Percentiles rank a stretch among this genome's conserved stretches.
phyloP scores from a whole-genome alignment of 2,329 filamentous ascomycete species.

The Aspergillus arachidicola region DNA sequence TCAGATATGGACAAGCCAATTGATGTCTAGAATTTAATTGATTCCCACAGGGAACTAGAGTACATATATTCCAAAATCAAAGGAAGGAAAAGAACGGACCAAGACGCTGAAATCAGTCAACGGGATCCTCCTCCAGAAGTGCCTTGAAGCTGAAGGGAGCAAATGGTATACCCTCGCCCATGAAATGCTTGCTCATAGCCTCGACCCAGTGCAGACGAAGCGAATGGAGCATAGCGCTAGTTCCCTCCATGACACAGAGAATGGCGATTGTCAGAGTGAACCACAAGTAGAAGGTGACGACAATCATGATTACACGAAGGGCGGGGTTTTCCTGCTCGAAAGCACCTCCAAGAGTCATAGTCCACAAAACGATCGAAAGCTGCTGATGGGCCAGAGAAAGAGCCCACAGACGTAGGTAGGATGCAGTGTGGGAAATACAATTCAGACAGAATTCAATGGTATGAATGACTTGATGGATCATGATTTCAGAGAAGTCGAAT shows the following conservation, averaged over 20 bases:
- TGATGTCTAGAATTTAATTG: slow-evolving; percentile 8
- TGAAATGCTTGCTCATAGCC: slow-evolving; percentile 96
- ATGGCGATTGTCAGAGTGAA: slow-evolving; percentile 81
- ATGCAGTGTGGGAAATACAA: slow-evolving; percentile 97
- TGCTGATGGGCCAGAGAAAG: slow-evolving; percentile 97
- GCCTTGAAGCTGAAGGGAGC: slow-evolving; percentile 85
- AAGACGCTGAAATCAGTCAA: slow-evolving; percentile 38
- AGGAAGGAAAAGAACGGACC: slow-evolving; percentile 17
- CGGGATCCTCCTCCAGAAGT: slow-evolving; percentile 77
- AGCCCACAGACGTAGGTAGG: slow-evolving; percentile 97
- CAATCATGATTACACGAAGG: slow-evolving; percentile 75
- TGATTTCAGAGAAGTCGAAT: slow-evolving; percentile 94
- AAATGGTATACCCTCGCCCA: slow-evolving; percentile 86
- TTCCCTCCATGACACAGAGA: slow-evolving; percentile 93
- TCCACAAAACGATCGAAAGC: slow-evolving; percentile 93
- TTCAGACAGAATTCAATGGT: slow-evolving; percentile 99
- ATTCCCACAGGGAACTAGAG: slow-evolving; percentile 9
- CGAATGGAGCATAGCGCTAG: slow-evolving; percentile 91
- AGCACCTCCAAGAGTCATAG: slow-evolving; percentile 85
- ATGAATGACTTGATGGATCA: slow-evolving; percentile 99
- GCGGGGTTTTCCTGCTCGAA: slow-evolving; percentile 66
- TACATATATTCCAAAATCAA: slow-evolving; percentile 15
- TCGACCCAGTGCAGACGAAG: slow-evolving; percentile 94
- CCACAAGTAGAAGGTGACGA: slow-evolving; percentile 84
- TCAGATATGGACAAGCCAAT: background rate